Evolutionary conservation across 331 rosid species (phyloP), one percentile per base, ranked within the genome.

Genomic region (Rosa hybrid): DNA sequence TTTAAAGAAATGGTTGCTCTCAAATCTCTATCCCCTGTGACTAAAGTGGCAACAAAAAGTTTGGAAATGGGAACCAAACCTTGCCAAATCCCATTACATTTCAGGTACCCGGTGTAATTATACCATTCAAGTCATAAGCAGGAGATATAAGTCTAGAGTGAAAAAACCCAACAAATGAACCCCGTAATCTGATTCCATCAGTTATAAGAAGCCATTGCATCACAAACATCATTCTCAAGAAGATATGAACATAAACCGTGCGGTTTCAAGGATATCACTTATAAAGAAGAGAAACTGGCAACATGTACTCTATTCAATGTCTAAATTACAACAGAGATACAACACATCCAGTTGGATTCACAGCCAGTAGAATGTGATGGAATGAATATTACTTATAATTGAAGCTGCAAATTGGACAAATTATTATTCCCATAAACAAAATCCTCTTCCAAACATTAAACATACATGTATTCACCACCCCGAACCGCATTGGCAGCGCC

Each of bases 391-490:
- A 25, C 25, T 45, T 18, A 11, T 46, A 72, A 10, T 0, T 0
- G 2, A 38, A 64, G 73, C 49, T 48, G 62, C 41, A 18, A 48
- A 27, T 48, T 2, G 39, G 34, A 77, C 13, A 77, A 27, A 46
- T 12, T 77, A 39, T 63, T 17, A 39, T 63, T 17, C 49, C 6
- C 48, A n/a, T 34, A 75, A 60, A 23, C 4, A 5, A 34, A 11
- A 0, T 20, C 23, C 0, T 46, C 79, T 12, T 75, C 71, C 60
- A 48, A 21, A 12, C 76, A 25, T 77, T 86, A 94, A 84, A 94
- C 92, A 82, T 94, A 90, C 97, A 94, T 94, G 82, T 84, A 92
- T 90, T 94, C 98, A 77, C 98, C 98, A 25, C 97, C 98, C 64
- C 96, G 87, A 80, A 94, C 14, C 1, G 98, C 98, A 78, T 94